These are phyloP conservation scores for Pascua guehoae DNA, from an alignment of 1,284 basidiomycete species.

Conservation along the genomic window DNA sequence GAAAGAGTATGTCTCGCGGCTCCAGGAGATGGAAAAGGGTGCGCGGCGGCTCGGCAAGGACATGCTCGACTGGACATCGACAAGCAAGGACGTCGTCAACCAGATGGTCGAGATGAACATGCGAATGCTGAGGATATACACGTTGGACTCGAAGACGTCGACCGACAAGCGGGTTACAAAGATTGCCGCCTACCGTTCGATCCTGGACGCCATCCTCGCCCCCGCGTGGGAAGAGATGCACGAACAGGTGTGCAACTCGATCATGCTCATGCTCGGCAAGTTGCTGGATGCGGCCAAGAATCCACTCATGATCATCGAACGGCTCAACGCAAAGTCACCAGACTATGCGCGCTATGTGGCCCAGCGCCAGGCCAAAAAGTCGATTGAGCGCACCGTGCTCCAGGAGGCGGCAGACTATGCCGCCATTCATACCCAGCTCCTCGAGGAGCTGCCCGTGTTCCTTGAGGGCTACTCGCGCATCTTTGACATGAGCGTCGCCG, in stretches of 20 bases:
- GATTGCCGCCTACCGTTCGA: slow-evolving; percentile 38
- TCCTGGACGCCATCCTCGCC: slow-evolving; percentile 33
- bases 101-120: slow-evolving; percentile 31
- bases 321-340: slow-evolving; percentile 34
- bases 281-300: slow-evolving; percentile 40
- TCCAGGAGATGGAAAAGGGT: slow-evolving; percentile 38
- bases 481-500: slow-evolving; percentile 37
- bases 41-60: slow-evolving; percentile 42
- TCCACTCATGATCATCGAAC: slow-evolving; percentile 41
- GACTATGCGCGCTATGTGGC: slow-evolving; percentile 44
- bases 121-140: slow-evolving; percentile 36
- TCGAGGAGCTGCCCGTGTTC: slow-evolving; percentile 48
- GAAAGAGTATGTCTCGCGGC: slow-evolving; percentile 27
- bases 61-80: slow-evolving; percentile 37
- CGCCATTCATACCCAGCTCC: slow-evolving; percentile 48
- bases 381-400: slow-evolving; percentile 29
- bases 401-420: slow-evolving; percentile 45
- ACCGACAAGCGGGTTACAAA: slow-evolving; percentile 36
- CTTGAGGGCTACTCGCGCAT: slow-evolving; percentile 44
- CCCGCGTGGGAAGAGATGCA: slow-evolving; percentile 39
- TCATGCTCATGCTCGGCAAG: slow-evolving; percentile 42
- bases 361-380: slow-evolving; percentile 26
- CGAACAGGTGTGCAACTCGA: slow-evolving; percentile 33
- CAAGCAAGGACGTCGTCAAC: slow-evolving; percentile 34
- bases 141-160: slow-evolving; percentile 29